Evolutionary conservation across 2,329 filamentous ascomycete species (phyloP), one percentile per base, ranked within the genome.

Genomic region (Raffaelea deltoideospora): DNA sequence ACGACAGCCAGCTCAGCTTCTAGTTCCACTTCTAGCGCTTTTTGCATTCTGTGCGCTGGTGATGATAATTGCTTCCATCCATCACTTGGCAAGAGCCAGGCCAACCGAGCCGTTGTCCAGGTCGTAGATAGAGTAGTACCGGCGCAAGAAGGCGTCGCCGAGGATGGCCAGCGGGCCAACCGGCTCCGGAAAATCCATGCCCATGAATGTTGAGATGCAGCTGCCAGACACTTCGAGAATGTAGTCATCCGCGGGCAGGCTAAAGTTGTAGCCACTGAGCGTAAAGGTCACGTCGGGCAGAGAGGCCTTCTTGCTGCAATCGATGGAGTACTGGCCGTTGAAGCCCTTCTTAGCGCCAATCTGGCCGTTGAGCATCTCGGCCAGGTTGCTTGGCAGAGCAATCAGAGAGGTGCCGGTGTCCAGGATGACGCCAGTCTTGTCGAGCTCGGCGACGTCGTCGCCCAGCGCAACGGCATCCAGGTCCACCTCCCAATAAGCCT

Each of bases 401-500:
- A 95, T 95, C 58, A 98, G 76, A 33, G 92, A 98, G 55, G 90
- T 98, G 52, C 90, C 90, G 38, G 90, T 98, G 70, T 98, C 90
- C 43, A 98, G 82, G 47, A 98, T 95, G 51, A 86, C 84, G 64
- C 90, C 92, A 41, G 86, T 95, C 69, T 84, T 76, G 47, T 96
- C 88, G 46, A 96, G 77, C 59, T 94, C 81, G 43, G 87, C 87
- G 47, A 75, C 78, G 54, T 82, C 74, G 37, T 87, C 72, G 50
- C 90, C 92, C 46, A 95, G 85, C 38, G 80, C 76, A 63, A 98
- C 90, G 45, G 85, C 71, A 53, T 96, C 79, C 43, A 98, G 77
- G 53, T 96, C 87, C 38, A 98, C 88, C 72, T 98, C 90, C 90
- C 90, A 98, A 74, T 98, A 98, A 34, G 90, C 90, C 79, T 96